phyloP scores from a whole-genome alignment of 345 rosid genomes.

The Populus alba region DNA sequence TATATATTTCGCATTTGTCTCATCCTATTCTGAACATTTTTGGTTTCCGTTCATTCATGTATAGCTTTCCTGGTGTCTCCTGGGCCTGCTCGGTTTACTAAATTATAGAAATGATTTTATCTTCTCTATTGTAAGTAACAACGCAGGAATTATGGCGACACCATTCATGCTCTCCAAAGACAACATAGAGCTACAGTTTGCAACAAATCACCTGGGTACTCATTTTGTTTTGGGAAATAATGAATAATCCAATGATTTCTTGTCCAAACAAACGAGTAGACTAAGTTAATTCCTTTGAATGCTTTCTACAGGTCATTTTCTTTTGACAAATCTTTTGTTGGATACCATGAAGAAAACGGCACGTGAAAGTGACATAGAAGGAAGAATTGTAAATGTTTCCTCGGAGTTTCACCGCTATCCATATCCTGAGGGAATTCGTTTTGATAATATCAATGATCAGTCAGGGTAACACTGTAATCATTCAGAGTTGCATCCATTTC shows the following conservation, averaged over 20 bases:
- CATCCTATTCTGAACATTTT: not conserved
- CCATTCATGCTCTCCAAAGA: slow-evolving; percentile 38
- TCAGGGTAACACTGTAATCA: slow-evolving; percentile 28
- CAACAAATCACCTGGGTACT: slow-evolving; percentile 33
- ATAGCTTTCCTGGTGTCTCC: not conserved
- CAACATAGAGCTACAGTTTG: slow-evolving; percentile 29
- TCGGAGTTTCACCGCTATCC: slow-evolving; percentile 36
- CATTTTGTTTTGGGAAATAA: not conserved
- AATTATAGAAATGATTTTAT: not conserved
- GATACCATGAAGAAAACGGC: slow-evolving; percentile 52
- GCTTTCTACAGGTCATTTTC: slow-evolving; percentile 48
- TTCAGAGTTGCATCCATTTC: not conserved
- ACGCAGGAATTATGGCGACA: slow-evolving; percentile 35
- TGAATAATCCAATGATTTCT: not conserved
- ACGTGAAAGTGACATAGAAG: slow-evolving; percentile 35
- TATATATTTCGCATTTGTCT: no score
- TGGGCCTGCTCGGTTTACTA: not conserved
- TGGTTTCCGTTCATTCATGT: not conserved
- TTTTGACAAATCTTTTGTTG: slow-evolving; percentile 43
- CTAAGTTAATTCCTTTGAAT: not conserved
- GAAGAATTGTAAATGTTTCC: slow-evolving; percentile 47
- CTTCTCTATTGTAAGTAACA: slow-evolving; percentile 25
- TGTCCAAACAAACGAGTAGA: not conserved
- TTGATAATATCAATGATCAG: slow-evolving; percentile 41
- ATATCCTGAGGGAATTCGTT: slow-evolving; percentile 43